phyloP scores from a whole-genome alignment of 345 rosid species.

The Laguncularia racemosa region DNA sequence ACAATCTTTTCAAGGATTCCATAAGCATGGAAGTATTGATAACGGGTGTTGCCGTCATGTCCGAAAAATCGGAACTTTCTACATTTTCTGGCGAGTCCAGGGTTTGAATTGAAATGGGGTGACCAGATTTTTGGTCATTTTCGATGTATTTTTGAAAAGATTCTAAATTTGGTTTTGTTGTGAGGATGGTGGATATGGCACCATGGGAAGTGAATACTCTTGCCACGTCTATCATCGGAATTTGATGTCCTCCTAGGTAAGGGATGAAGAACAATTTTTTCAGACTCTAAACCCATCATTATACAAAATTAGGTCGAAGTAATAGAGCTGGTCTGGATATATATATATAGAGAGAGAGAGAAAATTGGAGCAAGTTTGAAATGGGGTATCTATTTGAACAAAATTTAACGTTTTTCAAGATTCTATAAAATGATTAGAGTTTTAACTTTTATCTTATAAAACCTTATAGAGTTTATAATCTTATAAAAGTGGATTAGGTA shows the following conservation, averaged over 20 bases:
- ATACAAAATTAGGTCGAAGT: too few relatives aligned
- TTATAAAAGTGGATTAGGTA: too few relatives aligned
- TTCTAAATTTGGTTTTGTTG: constrained; percentile 8
- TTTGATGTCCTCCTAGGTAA: constrained; percentile 25
- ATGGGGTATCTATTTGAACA: too few relatives aligned
- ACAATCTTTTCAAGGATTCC: constrained; percentile 18
- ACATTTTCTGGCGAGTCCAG: constrained; percentile 13
- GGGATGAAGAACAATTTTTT: constrained; percentile 29
- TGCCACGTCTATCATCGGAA: constrained; percentile 27
- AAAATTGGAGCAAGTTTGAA: too few relatives aligned
- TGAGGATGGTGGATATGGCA: constrained; percentile 19
- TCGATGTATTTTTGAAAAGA: constrained; percentile 18
- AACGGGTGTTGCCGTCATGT: constrained; percentile 24
- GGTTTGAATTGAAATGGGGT: constrained; percentile 17
- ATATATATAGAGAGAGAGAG: too few relatives aligned
- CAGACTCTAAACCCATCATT: constrained; percentile 17
- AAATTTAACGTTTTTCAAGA: too few relatives aligned
- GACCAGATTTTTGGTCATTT: constrained; percentile 21
- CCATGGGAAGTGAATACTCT: constrained; percentile 21
- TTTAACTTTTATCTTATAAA: too few relatives aligned
- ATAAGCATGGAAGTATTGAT: constrained; percentile 32
- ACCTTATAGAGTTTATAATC: too few relatives aligned
- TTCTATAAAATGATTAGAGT: too few relatives aligned
- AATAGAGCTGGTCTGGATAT: too few relatives aligned
- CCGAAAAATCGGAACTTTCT: constrained; percentile 12